Evolutionary conservation across 371 early-diverging fungal genomes (phyloP), one percentile per base, ranked within the genome.

Genomic region (Mucor lusitanicus): DNA sequence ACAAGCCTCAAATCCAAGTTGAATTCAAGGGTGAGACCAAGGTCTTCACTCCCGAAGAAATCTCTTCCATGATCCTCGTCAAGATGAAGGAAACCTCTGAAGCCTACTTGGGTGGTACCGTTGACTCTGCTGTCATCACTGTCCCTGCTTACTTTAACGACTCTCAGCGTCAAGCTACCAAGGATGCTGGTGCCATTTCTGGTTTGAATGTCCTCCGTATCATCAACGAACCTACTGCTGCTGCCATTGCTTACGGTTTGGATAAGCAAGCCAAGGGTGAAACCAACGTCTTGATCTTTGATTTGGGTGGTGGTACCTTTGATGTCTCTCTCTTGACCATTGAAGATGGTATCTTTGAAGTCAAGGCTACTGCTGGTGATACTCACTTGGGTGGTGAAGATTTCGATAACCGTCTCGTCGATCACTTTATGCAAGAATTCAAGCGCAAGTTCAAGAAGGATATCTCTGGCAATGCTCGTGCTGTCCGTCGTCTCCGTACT

Each of bases 181-280:
- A 98, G 88, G 94, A 95, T 78, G 97, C 99, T 58, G 98, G 96
- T 68, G 81, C 87, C 61, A 94, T 97, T 78, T 91, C 98, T 59
- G 97, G 98, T 62, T 78, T 98, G 40, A 73, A 93, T 86, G 97
- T 96, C 30, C 84, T 96, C 67, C 89, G 98, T 75, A 94, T 98
- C 58, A 94, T 98, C 76, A 98, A 97, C 81, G 99, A 98, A 82
- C 98, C 98, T 65, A 97, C 97, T 32, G 98, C 98, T n/a, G 99
- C 99, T 69, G 97, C 99, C 59, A 87, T 98, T 63, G 96, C 98
- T 44, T 98, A 97, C 78, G 98, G 97, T 72, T 74, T 96, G 35
- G 95, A 95, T 76, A 94, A 92, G 82, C 78, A 81, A 46, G 83
- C 85, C 64, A 85, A 71, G 33, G 86, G 85, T 65, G 93, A 95